Conservation (phyloP, 768 basidiomycete genomes). For the Naganishia randhawae region DNA sequence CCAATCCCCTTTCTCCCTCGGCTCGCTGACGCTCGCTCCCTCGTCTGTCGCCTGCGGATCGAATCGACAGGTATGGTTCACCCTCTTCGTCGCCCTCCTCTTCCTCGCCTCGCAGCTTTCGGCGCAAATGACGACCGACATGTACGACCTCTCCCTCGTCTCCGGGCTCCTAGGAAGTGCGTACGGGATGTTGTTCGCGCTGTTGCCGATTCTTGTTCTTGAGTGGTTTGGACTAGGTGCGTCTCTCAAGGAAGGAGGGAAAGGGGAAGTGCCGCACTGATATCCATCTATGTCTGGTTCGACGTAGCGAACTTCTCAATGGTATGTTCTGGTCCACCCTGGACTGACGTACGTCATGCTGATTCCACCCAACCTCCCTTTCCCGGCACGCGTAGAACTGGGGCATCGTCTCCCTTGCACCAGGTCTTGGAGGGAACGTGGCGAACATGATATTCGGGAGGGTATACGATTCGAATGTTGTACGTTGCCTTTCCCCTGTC, state of each 20-base stretch:
- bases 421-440: conserved; percentile 70
- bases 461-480: conserved; percentile 70
- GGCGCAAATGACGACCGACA: conserved; percentile 58
- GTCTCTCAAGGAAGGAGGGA: no score
- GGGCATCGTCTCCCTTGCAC: conserved; percentile 71
- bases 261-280: not conserved
- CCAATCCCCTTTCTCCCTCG: not conserved
- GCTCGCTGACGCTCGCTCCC: no score
- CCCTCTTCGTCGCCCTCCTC: conserved; percentile 60
- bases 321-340: not conserved
- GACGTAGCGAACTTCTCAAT: conserved; percentile 8
- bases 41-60: no score
- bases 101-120: conserved; percentile 71
- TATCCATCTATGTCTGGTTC: no score
- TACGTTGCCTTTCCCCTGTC: conserved; percentile 27
- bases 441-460: conserved; percentile 79
- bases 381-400: conserved; percentile 64
- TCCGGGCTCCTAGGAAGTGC: conserved; percentile 60
- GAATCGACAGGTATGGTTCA: conserved; percentile 42
- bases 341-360: not conserved
- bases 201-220: conserved; percentile 69
- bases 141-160: conserved; percentile 66
- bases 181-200: conserved; percentile 70
- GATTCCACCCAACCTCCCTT: no score
- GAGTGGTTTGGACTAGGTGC: conserved; percentile 86